Evolutionary conservation across 2,329 filamentous ascomycete genomes (phyloP), one percentile per base, ranked within the genome.

Genomic region (Sordariomycetes sp.): DNA sequence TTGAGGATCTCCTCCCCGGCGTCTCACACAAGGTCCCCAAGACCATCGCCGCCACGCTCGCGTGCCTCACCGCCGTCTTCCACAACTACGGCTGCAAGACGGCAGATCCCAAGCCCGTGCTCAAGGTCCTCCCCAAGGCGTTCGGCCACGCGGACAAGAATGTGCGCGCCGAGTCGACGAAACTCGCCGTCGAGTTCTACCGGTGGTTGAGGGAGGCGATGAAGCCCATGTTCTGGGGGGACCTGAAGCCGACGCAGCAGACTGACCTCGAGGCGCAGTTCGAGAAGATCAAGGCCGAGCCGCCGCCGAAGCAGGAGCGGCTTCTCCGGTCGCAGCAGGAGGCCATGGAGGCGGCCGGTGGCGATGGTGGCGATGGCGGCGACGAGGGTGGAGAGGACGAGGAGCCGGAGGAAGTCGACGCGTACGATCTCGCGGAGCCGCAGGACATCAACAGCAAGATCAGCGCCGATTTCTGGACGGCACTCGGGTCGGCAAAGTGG

Each of bases 121-220:
- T 97, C 59, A 97, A 97, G 68, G 74, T 81, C 12, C 76, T 99
- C 2, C 90, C 94, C 2, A 95, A 96, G 67, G 86, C 86, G 1
- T 99, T 96, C 67, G 90, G 89, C 22, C 94, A 97, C 68, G 92
- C 94, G 35, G 94, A 99, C 77, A 99, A 99, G 73, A 97, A 97
- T 68, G 89, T 99, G 17, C 86, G 94, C 70, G 90, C 91, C 3
- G 94, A 96, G 69, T 90, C 91, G 32, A 94, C 94, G 53, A 90
- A 87, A 64, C 76, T 99, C 58, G 87, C 92, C 0, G 89, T 96
- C 53, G 95, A 99, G 68, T 82, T 99, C 59, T 99, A 99, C 71
- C 80, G 94, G 70, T 99, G 95, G 94, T 77, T 99, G 36, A 87
- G 92, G 63, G 94, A 99, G 62, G 92, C 92, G 12, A 96, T 99